Base-by-base conservation (phyloP, 1,139 yeast genomes). In the Candida anutae region DNA sequence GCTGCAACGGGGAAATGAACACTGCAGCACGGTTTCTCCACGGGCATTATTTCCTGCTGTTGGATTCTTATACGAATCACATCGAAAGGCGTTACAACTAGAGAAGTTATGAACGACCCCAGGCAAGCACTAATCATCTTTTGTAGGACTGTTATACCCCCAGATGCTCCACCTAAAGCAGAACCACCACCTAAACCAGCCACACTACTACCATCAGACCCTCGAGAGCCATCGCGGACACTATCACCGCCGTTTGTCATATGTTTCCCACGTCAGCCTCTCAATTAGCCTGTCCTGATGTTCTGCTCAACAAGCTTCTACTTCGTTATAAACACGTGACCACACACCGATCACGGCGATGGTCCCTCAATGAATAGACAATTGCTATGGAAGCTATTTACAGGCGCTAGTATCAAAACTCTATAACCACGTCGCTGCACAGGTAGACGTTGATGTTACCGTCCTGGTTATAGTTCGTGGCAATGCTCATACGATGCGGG, bases 401-500 rank as follows among this genome's bases (percentile, higher is more conserved):
- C n/a, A n/a, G n/a, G n/a, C n/a, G n/a, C n/a, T n/a, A 10, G 19
- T 10, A 17, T 17, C 42, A 59, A 37, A 58, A 64, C 35, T 64
- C 71, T 14, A 55, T 55, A 3, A 61, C 43, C 16, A 59, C 53
- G 30, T 65, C 71, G 12, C 49, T 46, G 45, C 73, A 65, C 15
- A 49, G 42, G 42, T 80, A 83, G 15, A 88, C 60, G 39, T 74
- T 74, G 26, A 88, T 77, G 39, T 72, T 73, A 1, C 88, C 69
- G 46, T 83, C 94, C 45, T 83, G 94, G 32, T 78, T 72, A 47
- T 82, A 82, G 43, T 81, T 79, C 1, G 85, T 83, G 1, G 96
- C 97, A 50, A 90, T 51, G 71, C 84, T 74, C 95, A 90, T 84
- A 37, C 93, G 64, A 50, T 93, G 98, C 2, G 99, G 99, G 50